Conservation (phyloP, 2,329 filamentous ascomycete genomes). For the Sclerotinia borealis region DNA sequence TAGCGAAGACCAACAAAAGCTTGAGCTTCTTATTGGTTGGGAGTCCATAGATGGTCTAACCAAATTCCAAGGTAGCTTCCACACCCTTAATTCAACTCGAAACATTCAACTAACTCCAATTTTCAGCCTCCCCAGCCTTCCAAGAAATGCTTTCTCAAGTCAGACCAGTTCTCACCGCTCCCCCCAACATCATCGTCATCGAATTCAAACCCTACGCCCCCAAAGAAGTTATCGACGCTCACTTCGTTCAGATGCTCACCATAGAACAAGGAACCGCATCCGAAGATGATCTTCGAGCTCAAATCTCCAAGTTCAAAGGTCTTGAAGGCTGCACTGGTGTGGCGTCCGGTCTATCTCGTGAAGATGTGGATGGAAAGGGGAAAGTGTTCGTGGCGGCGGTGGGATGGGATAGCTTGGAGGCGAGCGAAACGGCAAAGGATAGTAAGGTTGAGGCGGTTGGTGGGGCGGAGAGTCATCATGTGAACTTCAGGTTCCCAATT, state of each 20-base stretch:
- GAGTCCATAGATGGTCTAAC: conserved; percentile 20
- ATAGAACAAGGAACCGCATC: conserved; percentile 37
- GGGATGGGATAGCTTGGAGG: not conserved
- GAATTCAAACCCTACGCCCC: conserved; percentile 29
- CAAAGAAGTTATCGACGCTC: conserved; percentile 28
- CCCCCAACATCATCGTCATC: conserved; percentile 23
- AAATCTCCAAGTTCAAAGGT: conserved; percentile 20
- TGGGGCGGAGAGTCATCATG: not conserved
- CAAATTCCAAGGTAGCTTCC: conserved; percentile 16
- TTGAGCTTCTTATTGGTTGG: conserved; percentile 31
- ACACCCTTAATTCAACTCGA: not conserved
- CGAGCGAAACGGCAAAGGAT: not conserved
- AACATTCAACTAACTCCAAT: not conserved
- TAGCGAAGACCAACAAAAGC: conserved; percentile 26
- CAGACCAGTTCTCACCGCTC: conserved; percentile 22
- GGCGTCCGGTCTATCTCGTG: conserved; percentile 9
- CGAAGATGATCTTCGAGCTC: conserved; percentile 31
- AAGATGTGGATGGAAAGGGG: not conserved
- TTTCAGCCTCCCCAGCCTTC: not conserved
- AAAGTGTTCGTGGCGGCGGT: not conserved
- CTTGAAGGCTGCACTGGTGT: conserved; percentile 27
- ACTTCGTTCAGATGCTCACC: conserved; percentile 37
- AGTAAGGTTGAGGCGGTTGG: not conserved
- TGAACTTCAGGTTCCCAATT: not conserved
- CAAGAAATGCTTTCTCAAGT: conserved; percentile 16